Percentiles rank a stretch among this genome's conserved stretches.
These are phyloP conservation scores for Rhodocollybia butyracea DNA, from an alignment of 768 basidiomycete species.

Conservation along the genomic window DNA sequence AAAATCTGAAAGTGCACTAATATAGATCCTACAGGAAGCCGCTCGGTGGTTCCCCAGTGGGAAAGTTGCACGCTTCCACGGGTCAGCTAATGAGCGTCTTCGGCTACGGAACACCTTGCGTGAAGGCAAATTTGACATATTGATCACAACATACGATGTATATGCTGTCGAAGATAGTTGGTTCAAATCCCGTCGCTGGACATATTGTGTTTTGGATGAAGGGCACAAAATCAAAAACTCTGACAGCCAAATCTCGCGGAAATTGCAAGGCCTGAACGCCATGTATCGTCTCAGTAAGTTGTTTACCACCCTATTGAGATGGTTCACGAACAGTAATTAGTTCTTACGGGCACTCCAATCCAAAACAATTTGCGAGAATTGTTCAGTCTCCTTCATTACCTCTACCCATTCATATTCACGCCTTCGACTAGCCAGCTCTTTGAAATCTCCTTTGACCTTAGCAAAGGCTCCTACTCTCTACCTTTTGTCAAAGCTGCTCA, in stretches of 20 bases:
- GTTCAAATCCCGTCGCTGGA: constrained; percentile 60
- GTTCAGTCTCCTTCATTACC: constrained; percentile 53
- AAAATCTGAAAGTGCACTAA: background rate
- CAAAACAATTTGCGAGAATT: constrained; percentile 64
- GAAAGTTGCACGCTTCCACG: constrained; percentile 59
- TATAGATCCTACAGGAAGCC: constrained; percentile 42
- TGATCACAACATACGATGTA: constrained; percentile 68
- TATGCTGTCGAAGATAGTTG: constrained; percentile 55
- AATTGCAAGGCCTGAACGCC: constrained; percentile 53
- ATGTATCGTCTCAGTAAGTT: constrained; percentile 53
- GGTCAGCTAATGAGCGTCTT: constrained; percentile 47
- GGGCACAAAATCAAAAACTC: constrained; percentile 74
- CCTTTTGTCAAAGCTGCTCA: constrained; percentile 46
- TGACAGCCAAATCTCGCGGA: constrained; percentile 48
- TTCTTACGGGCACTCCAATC: constrained; percentile 72
- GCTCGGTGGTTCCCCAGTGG: constrained; percentile 53
- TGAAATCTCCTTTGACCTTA: constrained; percentile 51
- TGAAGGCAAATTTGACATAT: constrained; percentile 43
- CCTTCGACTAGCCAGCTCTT: constrained; percentile 43
- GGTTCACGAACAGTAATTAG: constrained; percentile 21
- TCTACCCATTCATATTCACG: constrained; percentile 54
- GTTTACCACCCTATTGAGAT: background rate
- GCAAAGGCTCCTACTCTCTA: constrained; percentile 46
- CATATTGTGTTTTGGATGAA: constrained; percentile 60
- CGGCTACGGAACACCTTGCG: constrained; percentile 48